These are phyloP conservation scores for Mortierella sp. DNA, from an alignment of 371 early-diverging fungal genomes.

Conservation along the genomic window DNA sequence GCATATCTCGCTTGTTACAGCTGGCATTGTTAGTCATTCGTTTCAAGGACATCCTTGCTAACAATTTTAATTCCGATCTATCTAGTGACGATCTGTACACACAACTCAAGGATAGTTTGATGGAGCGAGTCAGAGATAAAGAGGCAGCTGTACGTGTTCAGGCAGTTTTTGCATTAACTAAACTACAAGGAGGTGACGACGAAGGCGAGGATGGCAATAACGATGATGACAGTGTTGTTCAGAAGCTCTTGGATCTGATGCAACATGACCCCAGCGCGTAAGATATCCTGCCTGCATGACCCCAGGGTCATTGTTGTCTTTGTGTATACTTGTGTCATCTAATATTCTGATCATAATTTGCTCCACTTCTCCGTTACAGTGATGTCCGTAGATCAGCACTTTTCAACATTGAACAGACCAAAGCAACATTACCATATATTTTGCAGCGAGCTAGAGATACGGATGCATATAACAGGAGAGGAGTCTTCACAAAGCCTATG, in stretches of 20 bases:
- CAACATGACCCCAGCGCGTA: conserved; percentile 85
- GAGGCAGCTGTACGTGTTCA: conserved; percentile 85
- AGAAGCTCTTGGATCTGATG: conserved; percentile 73
- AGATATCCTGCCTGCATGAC: conserved; percentile 14
- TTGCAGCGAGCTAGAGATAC: conserved; percentile 84
- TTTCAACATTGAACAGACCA: conserved; percentile 76
- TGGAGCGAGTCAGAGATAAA: conserved; percentile 84
- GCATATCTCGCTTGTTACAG: not conserved
- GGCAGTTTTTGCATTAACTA: conserved; percentile 83
- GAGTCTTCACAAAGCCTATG: conserved; percentile 78
- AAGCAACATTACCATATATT: conserved; percentile 75
- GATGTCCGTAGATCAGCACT: conserved; percentile 90
- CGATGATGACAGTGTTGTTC: conserved; percentile 72
- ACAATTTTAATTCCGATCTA: not conserved
- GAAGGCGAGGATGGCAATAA: conserved; percentile 66
- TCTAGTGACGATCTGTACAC: conserved; percentile 82
- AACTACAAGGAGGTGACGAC: conserved; percentile 72
- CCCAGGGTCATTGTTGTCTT: not conserved
- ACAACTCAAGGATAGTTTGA: conserved; percentile 71
- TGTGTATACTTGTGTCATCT: not conserved
- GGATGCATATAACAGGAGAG: conserved; percentile 73
- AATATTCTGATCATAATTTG: not conserved
- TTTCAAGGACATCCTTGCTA: not conserved
- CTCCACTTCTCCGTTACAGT: conserved; percentile 49
- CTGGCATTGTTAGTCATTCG: not conserved